Base-by-base conservation (phyloP, 306 rosid species). In the Dalbergia cultrata region DNA sequence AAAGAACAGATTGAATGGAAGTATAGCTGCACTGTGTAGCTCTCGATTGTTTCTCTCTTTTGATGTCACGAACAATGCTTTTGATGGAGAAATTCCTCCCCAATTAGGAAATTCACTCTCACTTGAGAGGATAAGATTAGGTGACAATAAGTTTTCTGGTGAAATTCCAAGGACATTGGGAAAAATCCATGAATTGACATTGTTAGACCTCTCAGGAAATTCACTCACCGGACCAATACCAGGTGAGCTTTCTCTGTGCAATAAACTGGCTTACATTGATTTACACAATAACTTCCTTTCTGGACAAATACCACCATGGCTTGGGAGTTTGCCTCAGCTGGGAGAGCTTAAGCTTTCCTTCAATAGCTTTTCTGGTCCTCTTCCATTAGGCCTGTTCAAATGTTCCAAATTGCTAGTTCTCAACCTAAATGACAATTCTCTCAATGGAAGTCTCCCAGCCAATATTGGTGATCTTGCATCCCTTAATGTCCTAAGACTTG, bases 291-390 rank as follows among this genome's bases (percentile, higher is more conserved):
- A 95, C 78, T 80, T 72, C 77, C 89, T 91, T 45, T 88, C 93
- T 39, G 98, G 98, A 61, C 64, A 79, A 26, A 49, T 93, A 52
- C 97, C 98, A 3, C 17, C 82, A 70, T 93, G 99, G 99, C 80
- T 95, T n/a, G 99, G 90, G 72, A 83, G 81, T 67, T 89, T 95
- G 77, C 89, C 92, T 61, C 84, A 80, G 75, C 50, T 95, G 50
- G 99, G 96, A 72, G 94, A 93, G 90, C 73, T 95, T 78, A 93
- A 87, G 84, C 90, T 95, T n/a, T 91, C 91, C 7, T 89, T 85
- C 58, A 95, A 95, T 80, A 81, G 44, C 21, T 87, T 95, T 78
- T 80, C 84, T 6, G 94, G 97, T 74, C 74, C 91, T 63, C 83
- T 91, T 74, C 99, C 98, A 52, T 71, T 43, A 14, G 89, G 85